Conservation (phyloP, 129 eudicot genomes). For the Tagetes erecta region DNA sequence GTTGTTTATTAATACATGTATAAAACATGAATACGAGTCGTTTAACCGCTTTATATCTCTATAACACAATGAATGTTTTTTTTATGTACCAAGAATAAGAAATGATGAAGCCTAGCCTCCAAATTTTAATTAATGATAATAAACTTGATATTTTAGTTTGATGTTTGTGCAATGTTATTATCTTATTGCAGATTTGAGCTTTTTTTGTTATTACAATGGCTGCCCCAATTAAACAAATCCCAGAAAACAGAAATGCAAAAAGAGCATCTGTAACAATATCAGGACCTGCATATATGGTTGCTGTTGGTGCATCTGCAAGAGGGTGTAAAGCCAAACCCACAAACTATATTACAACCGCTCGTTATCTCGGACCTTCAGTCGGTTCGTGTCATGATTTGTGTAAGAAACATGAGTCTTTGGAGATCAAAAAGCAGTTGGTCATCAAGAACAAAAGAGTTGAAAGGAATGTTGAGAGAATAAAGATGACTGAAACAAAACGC, state of each 20-base stretch:
- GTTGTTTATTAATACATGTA: no score
- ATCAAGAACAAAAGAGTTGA: constrained; percentile 27
- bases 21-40: no score
- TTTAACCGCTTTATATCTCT: no score
- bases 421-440: constrained; percentile 20
- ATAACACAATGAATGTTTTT: no score
- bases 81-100: no score
- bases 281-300: constrained; percentile 26
- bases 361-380: constrained; percentile 43
- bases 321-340: constrained; percentile 17
- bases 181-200: constrained; percentile 9
- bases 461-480: background rate
- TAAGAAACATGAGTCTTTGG: constrained; percentile 45
- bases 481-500: no score
- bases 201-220: constrained; percentile 41
- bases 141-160: background rate
- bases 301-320: constrained; percentile 24
- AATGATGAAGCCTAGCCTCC: no score
- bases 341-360: background rate
- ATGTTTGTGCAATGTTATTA: background rate
- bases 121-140: no score
- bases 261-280: constrained; percentile 31
- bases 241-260: constrained; percentile 24
- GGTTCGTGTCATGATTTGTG: constrained; percentile 82
- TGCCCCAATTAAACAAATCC: constrained; percentile 16